Evolutionary conservation across 495 filamentous ascomycete species (phyloP).

Genomic region (Hyphodiscus hymeniophilus): DNA sequence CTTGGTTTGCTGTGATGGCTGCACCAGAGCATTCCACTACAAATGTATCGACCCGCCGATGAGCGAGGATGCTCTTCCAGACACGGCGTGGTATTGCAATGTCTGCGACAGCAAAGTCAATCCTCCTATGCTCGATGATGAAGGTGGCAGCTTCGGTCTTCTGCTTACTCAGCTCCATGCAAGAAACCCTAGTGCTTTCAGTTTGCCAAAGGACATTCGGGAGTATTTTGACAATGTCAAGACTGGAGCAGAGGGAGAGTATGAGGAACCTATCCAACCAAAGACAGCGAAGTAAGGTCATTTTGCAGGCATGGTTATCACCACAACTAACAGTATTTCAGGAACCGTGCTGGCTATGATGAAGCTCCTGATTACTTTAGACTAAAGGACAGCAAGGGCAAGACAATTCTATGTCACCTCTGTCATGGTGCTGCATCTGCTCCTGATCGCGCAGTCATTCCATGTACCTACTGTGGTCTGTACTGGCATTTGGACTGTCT

Average conservation of each 20-base stretch:
- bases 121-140: slow-evolving; percentile 27
- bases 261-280: slow-evolving; percentile 48
- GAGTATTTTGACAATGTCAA: slow-evolving; percentile 67
- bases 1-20: slow-evolving; percentile 88
- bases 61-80: slow-evolving; percentile 49
- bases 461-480: slow-evolving; percentile 72
- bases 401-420: slow-evolving; percentile 58
- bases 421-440: slow-evolving; percentile 52
- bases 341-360: slow-evolving; percentile 34
- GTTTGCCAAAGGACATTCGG: slow-evolving; percentile 56
- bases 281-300: slow-evolving; percentile 24
- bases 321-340: slow-evolving; percentile 7
- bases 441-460: slow-evolving; percentile 54
- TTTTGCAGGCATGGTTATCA: slow-evolving; percentile 15
- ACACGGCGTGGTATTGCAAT: slow-evolving; percentile 79
- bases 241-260: slow-evolving; percentile 69
- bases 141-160: slow-evolving; percentile 43
- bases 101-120: slow-evolving; percentile 44
- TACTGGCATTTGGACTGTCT: slow-evolving; percentile 90
- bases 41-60: slow-evolving; percentile 75
- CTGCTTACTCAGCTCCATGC: slow-evolving; percentile 52
- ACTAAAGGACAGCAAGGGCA: slow-evolving; percentile 57
- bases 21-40: slow-evolving; percentile 79
- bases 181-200: slow-evolving; percentile 64
- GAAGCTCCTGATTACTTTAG: slow-evolving; percentile 60